Evolutionary conservation across 139 green algal genomes (phyloP).

Genomic region (Trebouxia sp.): DNA sequence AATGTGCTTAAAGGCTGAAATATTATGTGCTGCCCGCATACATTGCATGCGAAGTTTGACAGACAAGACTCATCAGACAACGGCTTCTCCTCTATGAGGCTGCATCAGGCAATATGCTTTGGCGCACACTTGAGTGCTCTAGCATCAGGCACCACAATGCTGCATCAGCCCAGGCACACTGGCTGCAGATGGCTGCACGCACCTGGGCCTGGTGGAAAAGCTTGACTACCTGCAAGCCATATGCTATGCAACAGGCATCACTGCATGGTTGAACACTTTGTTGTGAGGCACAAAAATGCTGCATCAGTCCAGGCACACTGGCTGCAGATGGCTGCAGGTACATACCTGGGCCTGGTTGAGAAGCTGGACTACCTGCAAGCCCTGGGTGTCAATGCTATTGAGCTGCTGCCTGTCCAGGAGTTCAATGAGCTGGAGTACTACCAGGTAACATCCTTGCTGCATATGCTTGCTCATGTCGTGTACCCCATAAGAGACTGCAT

Average conservation of each 20-base stretch:
- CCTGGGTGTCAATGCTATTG: slow-evolving; percentile 93
- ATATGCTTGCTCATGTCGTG: too few species aligned
- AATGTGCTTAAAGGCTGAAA: too few species aligned
- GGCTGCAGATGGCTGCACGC: slow-evolving; percentile 57
- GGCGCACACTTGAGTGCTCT: not conserved
- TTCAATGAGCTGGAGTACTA: slow-evolving; percentile 99
- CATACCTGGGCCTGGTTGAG: slow-evolving; percentile 85
- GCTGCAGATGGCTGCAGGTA: slow-evolving; percentile 60
- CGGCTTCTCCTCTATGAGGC: too few species aligned
- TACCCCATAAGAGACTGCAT: too few species aligned
- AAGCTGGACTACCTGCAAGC: slow-evolving; percentile 89
- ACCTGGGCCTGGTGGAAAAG: slow-evolving; percentile 80
- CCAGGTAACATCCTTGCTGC: slow-evolving; percentile 28
- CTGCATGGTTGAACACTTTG: not conserved
- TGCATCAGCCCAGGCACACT: not conserved
- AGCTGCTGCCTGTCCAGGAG: slow-evolving; percentile 95
- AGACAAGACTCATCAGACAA: too few species aligned
- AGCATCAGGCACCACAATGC: not conserved
- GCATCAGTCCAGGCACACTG: not conserved
- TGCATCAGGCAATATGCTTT: too few species aligned
- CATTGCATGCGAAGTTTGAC: too few species aligned
- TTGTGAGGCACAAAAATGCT: not conserved
- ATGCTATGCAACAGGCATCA: too few species aligned
- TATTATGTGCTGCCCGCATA: too few species aligned
- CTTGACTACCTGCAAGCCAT: slow-evolving; percentile 88